Evolutionary conservation across 1,284 basidiomycete species (phyloP), one percentile per base, ranked within the genome.

Genomic region (Crepidotus sp.): DNA sequence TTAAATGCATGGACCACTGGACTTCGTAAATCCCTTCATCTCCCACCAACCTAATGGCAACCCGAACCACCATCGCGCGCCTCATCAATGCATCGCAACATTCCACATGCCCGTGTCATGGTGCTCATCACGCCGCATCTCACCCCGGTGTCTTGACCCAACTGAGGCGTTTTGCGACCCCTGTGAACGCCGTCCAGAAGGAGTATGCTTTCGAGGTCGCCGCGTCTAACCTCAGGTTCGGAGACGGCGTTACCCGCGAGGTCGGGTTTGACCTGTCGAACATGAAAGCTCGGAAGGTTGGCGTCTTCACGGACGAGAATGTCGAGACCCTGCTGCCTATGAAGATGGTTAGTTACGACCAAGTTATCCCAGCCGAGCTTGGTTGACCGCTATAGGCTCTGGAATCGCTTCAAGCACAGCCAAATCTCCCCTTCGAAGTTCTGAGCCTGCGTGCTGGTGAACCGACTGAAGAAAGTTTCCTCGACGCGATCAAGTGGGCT

Each of bases 171-270:
- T 74, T 87, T 52, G 93, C 92, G n/a, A 89, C 88, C 0, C 93
- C 93, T 19, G 80, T 90, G 10, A 76, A 89, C 42, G 57, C 64
- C 3, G 69, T 81, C 7, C 73, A 91, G 63, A 91, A 85, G 60
- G 94, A 98, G 65, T 98, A 97, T 62, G 94, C 94, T 0, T 98
- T 97, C 58, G 94, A 98, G 75, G 82, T 97, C 48, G 89, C 93
- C 9, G 93, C 94, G 1, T 84, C 87, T 39, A 94, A 93, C 60
- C 67, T 96, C 48, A 73, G 91, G 41, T 95, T 93, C 59, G 90
- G 90, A 2, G 83, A 89, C 51, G 88, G 89, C 30, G 90, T 91
- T 34, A 94, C 91, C 4, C 72, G 74, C 22, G 93, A 96, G 66
- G 88, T 97, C 39, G 94, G 93, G 18, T 89, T 92, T 85, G 92